These are phyloP conservation scores for Lycium ferocissimum DNA, from an alignment of 257 asterid species.

Conservation along the genomic window DNA sequence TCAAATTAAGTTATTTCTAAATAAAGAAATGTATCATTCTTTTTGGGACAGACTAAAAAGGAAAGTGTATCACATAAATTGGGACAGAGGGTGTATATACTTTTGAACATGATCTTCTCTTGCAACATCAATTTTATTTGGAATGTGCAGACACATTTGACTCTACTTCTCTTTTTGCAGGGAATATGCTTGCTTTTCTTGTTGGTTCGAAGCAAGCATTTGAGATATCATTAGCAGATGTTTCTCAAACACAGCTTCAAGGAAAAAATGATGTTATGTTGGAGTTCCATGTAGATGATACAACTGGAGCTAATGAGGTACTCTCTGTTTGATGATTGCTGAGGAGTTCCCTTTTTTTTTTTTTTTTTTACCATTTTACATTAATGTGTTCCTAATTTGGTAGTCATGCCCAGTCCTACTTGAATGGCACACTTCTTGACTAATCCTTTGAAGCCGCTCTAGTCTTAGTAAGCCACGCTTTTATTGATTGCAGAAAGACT, in stretches of 20 bases:
- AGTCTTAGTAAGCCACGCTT: not conserved
- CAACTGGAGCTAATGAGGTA: constrained; percentile 97
- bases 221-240: constrained; percentile 93
- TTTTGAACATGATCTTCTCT: not conserved
- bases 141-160: not conserved
- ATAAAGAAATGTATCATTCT: no score
- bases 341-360: not conserved
- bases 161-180: constrained; percentile 44
- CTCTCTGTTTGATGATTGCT: not conserved
- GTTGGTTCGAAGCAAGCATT: constrained; percentile 92
- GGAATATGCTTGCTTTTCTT: constrained; percentile 78
- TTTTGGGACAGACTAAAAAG: no score
- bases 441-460: constrained; percentile 3
- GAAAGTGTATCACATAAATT: no score
- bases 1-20: no score
- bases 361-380: not conserved
- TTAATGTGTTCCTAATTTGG: constrained; percentile 8
- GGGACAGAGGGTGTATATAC: no score
- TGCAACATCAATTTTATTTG: not conserved
- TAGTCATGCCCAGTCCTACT: not conserved
- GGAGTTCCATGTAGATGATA: constrained; percentile 97
- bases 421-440: not conserved
- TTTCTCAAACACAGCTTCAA: constrained; percentile 97
- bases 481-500: constrained; percentile 77
- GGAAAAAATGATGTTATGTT: constrained; percentile 93